phyloP scores from a whole-genome alignment of 2,329 filamentous ascomycete species.

The Xylaria polymorpha region DNA sequence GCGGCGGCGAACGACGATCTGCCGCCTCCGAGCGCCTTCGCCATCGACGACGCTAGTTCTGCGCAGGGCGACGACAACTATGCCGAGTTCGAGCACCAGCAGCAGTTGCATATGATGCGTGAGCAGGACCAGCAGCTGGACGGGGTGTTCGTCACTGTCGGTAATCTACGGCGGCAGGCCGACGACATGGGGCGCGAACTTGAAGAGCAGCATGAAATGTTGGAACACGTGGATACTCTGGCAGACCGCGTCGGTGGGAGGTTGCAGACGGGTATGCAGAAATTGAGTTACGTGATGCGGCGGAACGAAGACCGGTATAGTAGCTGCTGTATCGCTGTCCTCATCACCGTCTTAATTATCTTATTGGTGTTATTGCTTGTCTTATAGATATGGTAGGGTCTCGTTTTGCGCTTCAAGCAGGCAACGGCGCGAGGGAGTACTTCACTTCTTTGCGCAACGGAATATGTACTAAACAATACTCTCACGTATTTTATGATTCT shows the following conservation, averaged over 20 bases:
- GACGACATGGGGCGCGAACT: conserved; percentile 96
- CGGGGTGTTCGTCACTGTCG: conserved; percentile 91
- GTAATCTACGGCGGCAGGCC: conserved; percentile 88
- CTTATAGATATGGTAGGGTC: conserved; percentile 54
- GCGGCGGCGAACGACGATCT: conserved; percentile 57
- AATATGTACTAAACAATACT: conserved; percentile 10
- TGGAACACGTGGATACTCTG: conserved; percentile 84
- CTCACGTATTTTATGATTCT: not conserved
- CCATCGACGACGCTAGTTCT: conserved; percentile 63
- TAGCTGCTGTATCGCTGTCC: conserved; percentile 88
- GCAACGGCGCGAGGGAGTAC: conserved; percentile 20
- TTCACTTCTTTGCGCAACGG: conserved; percentile 23
- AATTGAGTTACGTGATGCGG: conserved; percentile 84
- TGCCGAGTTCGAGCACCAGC: conserved; percentile 87
- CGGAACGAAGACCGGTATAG: conserved; percentile 90
- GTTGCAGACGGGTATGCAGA: conserved; percentile 86
- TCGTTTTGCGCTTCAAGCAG: conserved; percentile 20
- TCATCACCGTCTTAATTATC: conserved; percentile 90
- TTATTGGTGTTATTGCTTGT: conserved; percentile 82
- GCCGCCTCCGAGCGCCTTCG: conserved; percentile 66
- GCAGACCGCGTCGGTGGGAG: conserved; percentile 90
- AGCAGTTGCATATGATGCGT: conserved; percentile 90
- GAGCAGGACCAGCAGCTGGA: conserved; percentile 95
- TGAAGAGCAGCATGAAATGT: conserved; percentile 91
- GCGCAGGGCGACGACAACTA: conserved; percentile 68